Evolutionary conservation across 78 protist genomes (phyloP).

Genomic region (Dictyostelium brefeldianum): DNA sequence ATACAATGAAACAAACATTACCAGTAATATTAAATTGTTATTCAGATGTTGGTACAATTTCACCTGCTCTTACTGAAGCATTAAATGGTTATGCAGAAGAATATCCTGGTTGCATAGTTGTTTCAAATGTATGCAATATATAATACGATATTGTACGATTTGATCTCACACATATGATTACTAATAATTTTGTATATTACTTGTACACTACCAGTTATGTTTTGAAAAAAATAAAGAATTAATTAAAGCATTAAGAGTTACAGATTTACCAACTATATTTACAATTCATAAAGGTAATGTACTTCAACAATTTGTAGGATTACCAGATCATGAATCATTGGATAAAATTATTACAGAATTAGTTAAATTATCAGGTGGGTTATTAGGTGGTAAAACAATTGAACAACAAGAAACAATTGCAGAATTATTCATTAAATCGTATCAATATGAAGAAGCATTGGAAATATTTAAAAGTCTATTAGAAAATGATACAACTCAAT

Average conservation of each 20-base stretch:
- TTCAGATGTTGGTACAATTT: neutral
- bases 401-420: neutral
- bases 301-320: slow-evolving; percentile 7
- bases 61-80: neutral
- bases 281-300: neutral
- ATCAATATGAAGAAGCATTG: neutral
- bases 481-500: slow-evolving; percentile 16
- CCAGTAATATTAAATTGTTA: slow-evolving; percentile 23
- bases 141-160: no score
- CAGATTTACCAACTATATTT: neutral
- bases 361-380: slow-evolving; percentile 17
- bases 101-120: neutral
- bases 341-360: neutral
- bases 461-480: neutral
- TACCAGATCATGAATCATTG: neutral
- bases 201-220: neutral
- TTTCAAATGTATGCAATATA: neutral
- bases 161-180: no score
- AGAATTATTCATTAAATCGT: neutral
- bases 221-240: neutral
- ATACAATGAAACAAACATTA: neutral
- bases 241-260: neutral
- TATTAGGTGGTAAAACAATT: neutral
- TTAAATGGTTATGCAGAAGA: slow-evolving; percentile 3
- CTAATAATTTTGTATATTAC: no score